A percentile compares a stretch with the other conserved stretches of the same genome.
These are phyloP conservation scores for Thraustotheca clavata DNA, from an alignment of 352 stramenopile genomes.

Conservation along the genomic window DNA sequence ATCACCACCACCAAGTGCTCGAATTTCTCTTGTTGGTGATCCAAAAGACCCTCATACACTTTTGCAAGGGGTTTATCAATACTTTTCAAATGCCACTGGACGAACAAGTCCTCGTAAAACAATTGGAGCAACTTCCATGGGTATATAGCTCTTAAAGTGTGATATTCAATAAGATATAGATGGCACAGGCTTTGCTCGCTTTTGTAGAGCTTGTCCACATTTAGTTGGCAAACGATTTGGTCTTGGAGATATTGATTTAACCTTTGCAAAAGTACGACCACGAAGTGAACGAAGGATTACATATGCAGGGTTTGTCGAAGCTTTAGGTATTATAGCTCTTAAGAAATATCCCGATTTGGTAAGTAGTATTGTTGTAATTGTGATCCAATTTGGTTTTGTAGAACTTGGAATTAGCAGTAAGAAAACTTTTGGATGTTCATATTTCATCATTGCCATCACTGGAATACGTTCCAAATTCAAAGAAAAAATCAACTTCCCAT, in stretches of 20 bases:
- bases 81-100: conserved; percentile 73
- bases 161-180: conserved; percentile 28
- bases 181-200: conserved; percentile 77
- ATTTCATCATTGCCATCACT: conserved; percentile 41
- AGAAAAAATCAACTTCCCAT: not conserved
- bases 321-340: conserved; percentile 68
- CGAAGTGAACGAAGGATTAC: conserved; percentile 74
- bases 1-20: not conserved
- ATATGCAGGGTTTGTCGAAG: conserved; percentile 79
- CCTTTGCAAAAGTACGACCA: conserved; percentile 82
- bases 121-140: conserved; percentile 57
- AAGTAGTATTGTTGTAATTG: not conserved
- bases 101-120: conserved; percentile 52
- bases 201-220: conserved; percentile 63
- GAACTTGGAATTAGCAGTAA: conserved; percentile 51
- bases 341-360: conserved; percentile 76
- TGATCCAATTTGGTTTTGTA: conserved; percentile 16
- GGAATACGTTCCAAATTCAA: not conserved
- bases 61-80: conserved; percentile 70
- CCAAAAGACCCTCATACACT: conserved; percentile 75
- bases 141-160: conserved; percentile 27
- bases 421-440: conserved; percentile 54
- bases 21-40: conserved; percentile 36
- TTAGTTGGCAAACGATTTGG: conserved; percentile 49
- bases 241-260: conserved; percentile 78